Conservation (phyloP, 1,284 basidiomycete genomes). For the Takashimella tepidaria region DNA sequence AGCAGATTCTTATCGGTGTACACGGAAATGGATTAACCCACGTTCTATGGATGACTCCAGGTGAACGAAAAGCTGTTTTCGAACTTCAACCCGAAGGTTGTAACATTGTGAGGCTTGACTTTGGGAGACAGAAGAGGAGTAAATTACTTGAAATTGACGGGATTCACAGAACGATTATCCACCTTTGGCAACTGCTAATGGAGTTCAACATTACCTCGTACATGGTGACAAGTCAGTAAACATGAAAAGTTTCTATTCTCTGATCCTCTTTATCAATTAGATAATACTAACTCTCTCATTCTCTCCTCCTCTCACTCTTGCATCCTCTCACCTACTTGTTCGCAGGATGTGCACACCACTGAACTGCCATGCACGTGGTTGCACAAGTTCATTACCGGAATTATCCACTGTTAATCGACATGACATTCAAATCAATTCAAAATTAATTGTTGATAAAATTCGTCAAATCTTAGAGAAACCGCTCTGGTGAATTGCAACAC, state of each 20-base stretch:
- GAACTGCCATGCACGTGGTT: slow-evolving; percentile 11
- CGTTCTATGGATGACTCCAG: slow-evolving; percentile 68
- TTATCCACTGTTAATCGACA: neutral
- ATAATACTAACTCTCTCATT: neutral
- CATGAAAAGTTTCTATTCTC: neutral
- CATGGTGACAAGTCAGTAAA: slow-evolving; percentile 11
- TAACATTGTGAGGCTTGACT: slow-evolving; percentile 6
- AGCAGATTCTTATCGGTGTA: slow-evolving; percentile 68
- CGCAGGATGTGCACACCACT: slow-evolving; percentile 4
- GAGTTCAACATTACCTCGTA: slow-evolving; percentile 23
- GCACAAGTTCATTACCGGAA: neutral
- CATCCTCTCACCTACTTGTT: neutral
- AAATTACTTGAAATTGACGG: neutral
- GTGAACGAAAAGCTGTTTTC: slow-evolving; percentile 57
- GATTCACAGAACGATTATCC: slow-evolving; percentile 21
- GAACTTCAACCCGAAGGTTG: slow-evolving; percentile 15
- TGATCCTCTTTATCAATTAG: too few species aligned
- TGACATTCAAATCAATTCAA: slow-evolving; percentile 7
- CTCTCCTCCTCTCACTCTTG: neutral
- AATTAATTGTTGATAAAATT: slow-evolving; percentile 9
- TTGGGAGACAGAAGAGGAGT: neutral
- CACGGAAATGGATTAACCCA: slow-evolving; percentile 74
- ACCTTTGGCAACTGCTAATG: slow-evolving; percentile 25
- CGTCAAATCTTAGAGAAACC: neutral
- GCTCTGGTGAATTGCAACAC: too few species aligned